These are phyloP conservation scores for Telfairia occidentalis DNA, from an alignment of 331 rosid genomes.

Conservation along the genomic window DNA sequence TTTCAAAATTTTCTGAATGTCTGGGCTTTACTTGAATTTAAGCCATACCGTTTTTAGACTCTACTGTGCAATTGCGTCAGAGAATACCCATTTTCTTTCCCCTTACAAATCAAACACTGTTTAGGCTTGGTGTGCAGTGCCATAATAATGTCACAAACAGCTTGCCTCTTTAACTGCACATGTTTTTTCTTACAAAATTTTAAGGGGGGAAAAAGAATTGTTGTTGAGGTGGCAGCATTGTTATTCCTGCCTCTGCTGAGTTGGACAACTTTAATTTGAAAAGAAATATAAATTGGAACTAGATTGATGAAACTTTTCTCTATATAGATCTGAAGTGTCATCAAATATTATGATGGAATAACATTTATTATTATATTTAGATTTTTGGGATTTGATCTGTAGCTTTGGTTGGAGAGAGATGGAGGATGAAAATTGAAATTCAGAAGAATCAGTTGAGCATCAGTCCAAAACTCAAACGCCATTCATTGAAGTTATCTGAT, in stretches of 20 bases:
- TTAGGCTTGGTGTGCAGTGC: background rate
- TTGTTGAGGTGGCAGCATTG: background rate
- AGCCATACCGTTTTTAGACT: constrained; percentile 1
- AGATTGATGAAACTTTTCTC: background rate
- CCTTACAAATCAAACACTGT: background rate
- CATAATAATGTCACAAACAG: background rate
- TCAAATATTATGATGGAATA: background rate
- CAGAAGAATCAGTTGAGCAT: background rate
- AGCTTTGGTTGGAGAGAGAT: background rate
- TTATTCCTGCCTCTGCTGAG: background rate
- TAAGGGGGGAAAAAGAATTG: background rate
- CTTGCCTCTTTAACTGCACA: background rate
- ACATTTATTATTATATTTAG: background rate
- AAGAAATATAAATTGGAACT: background rate
- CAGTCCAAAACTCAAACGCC: background rate
- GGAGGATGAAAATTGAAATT: background rate
- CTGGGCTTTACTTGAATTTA: constrained; percentile 8
- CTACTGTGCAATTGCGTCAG: constrained; percentile 2
- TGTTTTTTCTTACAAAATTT: background rate
- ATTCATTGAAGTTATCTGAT: constrained; percentile 5
- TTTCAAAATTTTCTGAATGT: background rate
- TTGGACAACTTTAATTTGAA: constrained; percentile 1
- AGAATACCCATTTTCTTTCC: background rate
- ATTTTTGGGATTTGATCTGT: background rate
- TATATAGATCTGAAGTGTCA: background rate